These are phyloP conservation scores for Clitopilus hobsonii DNA, from an alignment of 768 basidiomycete species.

Conservation along the genomic window DNA sequence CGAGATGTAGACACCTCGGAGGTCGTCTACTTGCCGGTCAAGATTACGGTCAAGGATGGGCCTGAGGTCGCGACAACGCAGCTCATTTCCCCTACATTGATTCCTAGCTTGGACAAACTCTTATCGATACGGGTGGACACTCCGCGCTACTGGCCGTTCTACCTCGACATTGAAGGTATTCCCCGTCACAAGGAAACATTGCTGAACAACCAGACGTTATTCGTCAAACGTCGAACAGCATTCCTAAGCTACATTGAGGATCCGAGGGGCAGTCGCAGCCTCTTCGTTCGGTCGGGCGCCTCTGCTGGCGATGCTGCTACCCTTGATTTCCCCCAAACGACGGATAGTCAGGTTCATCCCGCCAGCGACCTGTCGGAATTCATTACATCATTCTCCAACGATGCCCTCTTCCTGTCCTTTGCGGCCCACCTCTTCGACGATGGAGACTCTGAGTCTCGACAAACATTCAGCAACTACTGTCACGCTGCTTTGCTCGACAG, in stretches of 20 bases:
- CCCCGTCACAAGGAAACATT: constrained; percentile 66
- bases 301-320: constrained; percentile 81
- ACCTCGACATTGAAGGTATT: constrained; percentile 69
- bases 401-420: constrained; percentile 73
- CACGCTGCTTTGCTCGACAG: constrained; percentile 79
- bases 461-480: constrained; percentile 64
- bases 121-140: constrained; percentile 85
- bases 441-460: constrained; percentile 54
- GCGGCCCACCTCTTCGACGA: constrained; percentile 74
- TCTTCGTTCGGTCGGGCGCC: constrained; percentile 85
- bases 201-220: constrained; percentile 75
- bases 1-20: constrained; percentile 90
- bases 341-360: constrained; percentile 60
- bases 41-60: constrained; percentile 73
- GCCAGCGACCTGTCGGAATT: constrained; percentile 78
- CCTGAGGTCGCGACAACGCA: constrained; percentile 61
- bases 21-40: constrained; percentile 89
- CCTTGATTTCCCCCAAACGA: constrained; percentile 79
- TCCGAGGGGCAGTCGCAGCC: constrained; percentile 86
- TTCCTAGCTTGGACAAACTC: constrained; percentile 82
- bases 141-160: constrained; percentile 93
- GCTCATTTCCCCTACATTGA: constrained; percentile 88
- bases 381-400: constrained; percentile 83
- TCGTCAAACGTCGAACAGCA: constrained; percentile 88
- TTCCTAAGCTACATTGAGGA: constrained; percentile 94